Evolutionary conservation across 768 basidiomycete genomes (phyloP).

Genomic region (Plicaturopsis crispa): DNA sequence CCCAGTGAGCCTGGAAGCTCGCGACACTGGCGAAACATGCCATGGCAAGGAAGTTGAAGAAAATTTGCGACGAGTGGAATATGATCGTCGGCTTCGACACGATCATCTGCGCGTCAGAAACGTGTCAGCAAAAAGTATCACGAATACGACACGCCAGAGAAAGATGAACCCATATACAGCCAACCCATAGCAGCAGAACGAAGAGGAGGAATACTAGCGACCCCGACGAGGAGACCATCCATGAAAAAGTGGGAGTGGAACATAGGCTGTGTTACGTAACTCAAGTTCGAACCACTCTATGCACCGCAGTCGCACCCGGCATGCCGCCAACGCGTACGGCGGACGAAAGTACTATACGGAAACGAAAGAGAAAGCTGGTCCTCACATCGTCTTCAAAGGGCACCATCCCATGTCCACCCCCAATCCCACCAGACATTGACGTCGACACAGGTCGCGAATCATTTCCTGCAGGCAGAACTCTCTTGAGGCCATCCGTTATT

Average conservation of each 20-base stretch:
- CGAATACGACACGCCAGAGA: slow-evolving; percentile 9
- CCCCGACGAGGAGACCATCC: slow-evolving; percentile 33
- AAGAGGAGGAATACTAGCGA: slow-evolving; percentile 56
- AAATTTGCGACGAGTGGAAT: slow-evolving; percentile 69
- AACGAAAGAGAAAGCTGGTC: slow-evolving; percentile 12
- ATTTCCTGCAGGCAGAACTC: slow-evolving; percentile 40
- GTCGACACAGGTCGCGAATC: too few relatives aligned
- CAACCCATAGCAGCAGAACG: slow-evolving; percentile 53
- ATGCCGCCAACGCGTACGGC: slow-evolving; percentile 1
- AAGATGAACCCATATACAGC: slow-evolving; percentile 62
- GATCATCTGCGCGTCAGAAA: slow-evolving; percentile 56
- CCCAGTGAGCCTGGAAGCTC: slow-evolving; percentile 78
- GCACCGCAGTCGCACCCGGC: slow-evolving; percentile 8
- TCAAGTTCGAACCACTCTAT: slow-evolving; percentile 7
- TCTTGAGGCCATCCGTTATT: slow-evolving; percentile 43
- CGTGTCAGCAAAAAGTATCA: slow-evolving; percentile 10
- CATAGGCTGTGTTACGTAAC: slow-evolving; percentile 23
- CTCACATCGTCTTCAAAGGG: slow-evolving; percentile 71
- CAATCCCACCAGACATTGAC: slow-evolving; percentile 50
- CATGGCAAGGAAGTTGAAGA: slow-evolving; percentile 92
- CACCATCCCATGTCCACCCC: slow-evolving; percentile 48
- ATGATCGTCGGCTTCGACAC: slow-evolving; percentile 78
- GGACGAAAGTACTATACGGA: not conserved
- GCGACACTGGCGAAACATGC: slow-evolving; percentile 89
- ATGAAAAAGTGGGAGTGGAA: slow-evolving; percentile 13